These are phyloP conservation scores for Globisporangium abappressorium DNA, from an alignment of 352 stramenopile species.

Conservation along the genomic window DNA sequence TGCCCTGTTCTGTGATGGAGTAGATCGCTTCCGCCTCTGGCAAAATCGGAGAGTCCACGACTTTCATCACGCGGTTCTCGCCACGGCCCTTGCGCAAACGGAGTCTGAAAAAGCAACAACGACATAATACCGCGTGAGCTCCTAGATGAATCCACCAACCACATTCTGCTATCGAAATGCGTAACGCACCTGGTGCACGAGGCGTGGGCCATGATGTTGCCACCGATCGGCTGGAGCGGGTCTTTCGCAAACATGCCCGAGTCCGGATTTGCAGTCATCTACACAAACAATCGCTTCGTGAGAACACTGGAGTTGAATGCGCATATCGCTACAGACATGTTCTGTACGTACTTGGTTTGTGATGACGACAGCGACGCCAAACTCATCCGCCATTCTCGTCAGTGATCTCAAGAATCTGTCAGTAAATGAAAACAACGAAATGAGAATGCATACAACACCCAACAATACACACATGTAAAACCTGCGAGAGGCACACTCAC, in stretches of 20 bases:
- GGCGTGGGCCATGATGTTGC: conserved; percentile 88
- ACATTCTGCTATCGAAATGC: neutral
- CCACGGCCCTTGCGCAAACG: conserved; percentile 96
- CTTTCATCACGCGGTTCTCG: conserved; percentile 98
- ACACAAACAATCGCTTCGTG: neutral
- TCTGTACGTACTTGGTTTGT: conserved; percentile 69
- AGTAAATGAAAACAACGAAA: conserved; percentile 39
- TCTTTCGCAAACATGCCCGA: conserved; percentile 91
- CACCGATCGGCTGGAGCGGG: conserved; percentile 87
- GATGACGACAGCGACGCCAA: conserved; percentile 95
- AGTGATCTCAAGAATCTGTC: conserved; percentile 95
- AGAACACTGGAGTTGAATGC: neutral
- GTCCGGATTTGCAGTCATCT: conserved; percentile 89
- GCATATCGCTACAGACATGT: neutral
- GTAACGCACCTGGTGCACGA: conserved; percentile 67
- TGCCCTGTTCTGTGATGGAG: conserved; percentile 94
- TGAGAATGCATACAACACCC: conserved; percentile 2
- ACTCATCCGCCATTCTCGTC: conserved; percentile 97
- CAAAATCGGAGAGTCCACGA: conserved; percentile 96
- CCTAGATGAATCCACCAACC: neutral
- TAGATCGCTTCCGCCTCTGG: conserved; percentile 98
- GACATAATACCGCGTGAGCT: conserved; percentile 5
- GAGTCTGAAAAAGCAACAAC: conserved; percentile 40
- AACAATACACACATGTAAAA: neutral
- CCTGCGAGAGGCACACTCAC: conserved; percentile 24